These are phyloP conservation scores for Anthoceros angustus DNA, from an alignment of 225 moss, liverwort and hornwort species.

Conservation along the genomic window DNA sequence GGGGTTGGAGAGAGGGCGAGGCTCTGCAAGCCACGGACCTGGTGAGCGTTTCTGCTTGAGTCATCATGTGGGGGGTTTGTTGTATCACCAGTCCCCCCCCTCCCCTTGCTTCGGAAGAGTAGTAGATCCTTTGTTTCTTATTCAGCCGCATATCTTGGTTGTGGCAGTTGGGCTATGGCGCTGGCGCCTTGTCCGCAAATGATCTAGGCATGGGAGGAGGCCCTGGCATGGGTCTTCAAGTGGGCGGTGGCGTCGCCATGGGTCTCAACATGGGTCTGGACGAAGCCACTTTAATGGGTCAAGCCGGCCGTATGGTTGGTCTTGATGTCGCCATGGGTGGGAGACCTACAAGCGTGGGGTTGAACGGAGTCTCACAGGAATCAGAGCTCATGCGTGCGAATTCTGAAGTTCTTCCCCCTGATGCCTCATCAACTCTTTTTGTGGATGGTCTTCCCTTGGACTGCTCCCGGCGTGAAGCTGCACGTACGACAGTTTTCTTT, in stretches of 20 bases:
- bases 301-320: slow-evolving; percentile 64
- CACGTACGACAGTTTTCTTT: slow-evolving; percentile 28
- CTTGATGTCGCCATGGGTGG: slow-evolving; percentile 77
- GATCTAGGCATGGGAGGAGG: slow-evolving; percentile 79
- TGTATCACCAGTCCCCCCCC: no score
- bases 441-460: slow-evolving; percentile 97
- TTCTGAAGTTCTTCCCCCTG: slow-evolving; percentile 89
- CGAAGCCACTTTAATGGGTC: slow-evolving; percentile 69
- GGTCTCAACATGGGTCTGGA: slow-evolving; percentile 67
- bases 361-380: slow-evolving; percentile 86
- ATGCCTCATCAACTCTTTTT: slow-evolving; percentile 88
- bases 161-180: slow-evolving; percentile 83
- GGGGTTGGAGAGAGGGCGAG: slow-evolving; percentile 93
- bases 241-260: slow-evolving; percentile 57
- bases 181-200: slow-evolving; percentile 54
- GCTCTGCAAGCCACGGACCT: slow-evolving; percentile 77
- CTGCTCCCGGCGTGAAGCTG: slow-evolving; percentile 98
- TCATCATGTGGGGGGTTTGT: no score
- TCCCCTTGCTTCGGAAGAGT: not conserved
- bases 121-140: not conserved
- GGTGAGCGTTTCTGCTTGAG: slow-evolving; percentile 29
- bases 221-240: slow-evolving; percentile 74
- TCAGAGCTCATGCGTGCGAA: slow-evolving; percentile 65
- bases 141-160: slow-evolving; percentile 8
- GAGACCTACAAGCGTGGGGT: slow-evolving; percentile 67